Evolutionary conservation across 768 basidiomycete genomes (phyloP).

Genomic region (Calvatia gigantea): DNA sequence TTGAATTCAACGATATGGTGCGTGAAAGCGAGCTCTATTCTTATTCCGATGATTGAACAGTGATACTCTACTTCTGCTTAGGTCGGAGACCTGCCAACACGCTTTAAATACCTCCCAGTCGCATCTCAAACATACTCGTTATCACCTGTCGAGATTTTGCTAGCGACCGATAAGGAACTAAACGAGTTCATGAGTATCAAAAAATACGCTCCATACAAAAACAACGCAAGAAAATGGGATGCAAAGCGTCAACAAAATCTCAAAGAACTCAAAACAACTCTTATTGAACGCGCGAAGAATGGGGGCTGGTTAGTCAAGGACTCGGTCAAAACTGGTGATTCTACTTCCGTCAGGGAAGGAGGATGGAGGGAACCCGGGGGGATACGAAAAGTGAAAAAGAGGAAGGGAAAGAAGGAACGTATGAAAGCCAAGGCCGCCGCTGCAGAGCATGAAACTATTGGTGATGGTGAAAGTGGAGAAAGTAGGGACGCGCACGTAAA

Average conservation of each 20-base stretch:
- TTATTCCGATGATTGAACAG: too few species aligned
- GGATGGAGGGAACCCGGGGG: slow-evolving; percentile 18
- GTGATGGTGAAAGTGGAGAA: slow-evolving; percentile 20
- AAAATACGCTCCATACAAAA: slow-evolving; percentile 83
- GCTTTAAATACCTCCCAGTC: slow-evolving; percentile 87
- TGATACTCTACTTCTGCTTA: slow-evolving; percentile 26
- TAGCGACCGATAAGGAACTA: slow-evolving; percentile 89
- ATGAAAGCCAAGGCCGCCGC: slow-evolving; percentile 11
- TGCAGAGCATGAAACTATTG: too few species aligned
- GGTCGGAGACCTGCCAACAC: slow-evolving; percentile 88
- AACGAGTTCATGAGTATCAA: slow-evolving; percentile 90
- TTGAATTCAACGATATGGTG: slow-evolving; percentile 97
- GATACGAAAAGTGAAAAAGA: slow-evolving; percentile 31
- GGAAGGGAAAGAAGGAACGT: slow-evolving; percentile 36
- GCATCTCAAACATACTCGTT: slow-evolving; percentile 63
- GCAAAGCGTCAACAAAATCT: slow-evolving; percentile 59
- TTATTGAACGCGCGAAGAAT: slow-evolving; percentile 37
- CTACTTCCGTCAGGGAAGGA: slow-evolving; percentile 17
- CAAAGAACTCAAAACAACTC: slow-evolving; percentile 64
- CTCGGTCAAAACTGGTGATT: slow-evolving; percentile 15
- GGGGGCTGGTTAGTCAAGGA: slow-evolving; percentile 17
- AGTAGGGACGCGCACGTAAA: slow-evolving; percentile 19
- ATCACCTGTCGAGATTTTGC: slow-evolving; percentile 80
- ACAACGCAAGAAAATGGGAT: slow-evolving; percentile 51
- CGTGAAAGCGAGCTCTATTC: too few species aligned